Percentiles rank a stretch among this genome's conserved stretches.
These are phyloP conservation scores for Fusarium robinianum DNA, from an alignment of 2,329 filamentous ascomycete species.

Conservation along the genomic window DNA sequence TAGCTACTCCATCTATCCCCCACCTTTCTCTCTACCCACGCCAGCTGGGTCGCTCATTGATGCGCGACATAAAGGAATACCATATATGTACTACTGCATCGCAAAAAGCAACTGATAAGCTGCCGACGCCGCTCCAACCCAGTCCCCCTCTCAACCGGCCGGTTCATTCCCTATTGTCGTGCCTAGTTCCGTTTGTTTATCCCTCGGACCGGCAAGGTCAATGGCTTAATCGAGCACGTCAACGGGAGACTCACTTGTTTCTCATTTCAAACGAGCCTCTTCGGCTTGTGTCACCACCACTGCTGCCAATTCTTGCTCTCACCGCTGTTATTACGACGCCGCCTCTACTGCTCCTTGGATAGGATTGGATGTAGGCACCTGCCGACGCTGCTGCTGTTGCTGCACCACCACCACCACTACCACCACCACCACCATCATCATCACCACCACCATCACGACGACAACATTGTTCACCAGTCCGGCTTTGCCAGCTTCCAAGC, in stretches of 20 bases:
- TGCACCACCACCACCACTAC: slow-evolving; percentile 28
- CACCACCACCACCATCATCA: slow-evolving; percentile 21
- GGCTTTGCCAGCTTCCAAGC: slow-evolving; percentile 18
- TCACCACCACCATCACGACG: slow-evolving; percentile 8
- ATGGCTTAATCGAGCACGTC: no score
- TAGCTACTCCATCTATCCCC: slow-evolving; percentile 26
- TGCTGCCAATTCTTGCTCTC: no score
- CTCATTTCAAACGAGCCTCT: no score
- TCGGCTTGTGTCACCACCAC: slow-evolving; percentile 17
- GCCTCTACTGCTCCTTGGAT: slow-evolving; percentile 8
- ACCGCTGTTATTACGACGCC: slow-evolving; percentile 7
- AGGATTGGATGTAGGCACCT: slow-evolving; percentile 12
- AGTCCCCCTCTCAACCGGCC: slow-evolving; percentile 30
- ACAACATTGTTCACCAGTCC: no score
- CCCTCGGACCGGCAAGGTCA: slow-evolving; percentile 28
- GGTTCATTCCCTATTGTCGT: slow-evolving; percentile 27
- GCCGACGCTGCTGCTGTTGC: slow-evolving; percentile 22
- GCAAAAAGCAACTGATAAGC: slow-evolving; percentile 37
- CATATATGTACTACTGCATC: slow-evolving; percentile 31
- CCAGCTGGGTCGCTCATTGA: slow-evolving; percentile 29
- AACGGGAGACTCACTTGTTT: no score
- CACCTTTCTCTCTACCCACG: slow-evolving; percentile 19
- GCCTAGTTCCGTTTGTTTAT: slow-evolving; percentile 13
- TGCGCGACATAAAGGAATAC: slow-evolving; percentile 34
- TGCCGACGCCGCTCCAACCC: slow-evolving; percentile 36